Base-by-base conservation (phyloP, 371 early-diverging fungal genomes). In the Apophysomyces sp. region DNA sequence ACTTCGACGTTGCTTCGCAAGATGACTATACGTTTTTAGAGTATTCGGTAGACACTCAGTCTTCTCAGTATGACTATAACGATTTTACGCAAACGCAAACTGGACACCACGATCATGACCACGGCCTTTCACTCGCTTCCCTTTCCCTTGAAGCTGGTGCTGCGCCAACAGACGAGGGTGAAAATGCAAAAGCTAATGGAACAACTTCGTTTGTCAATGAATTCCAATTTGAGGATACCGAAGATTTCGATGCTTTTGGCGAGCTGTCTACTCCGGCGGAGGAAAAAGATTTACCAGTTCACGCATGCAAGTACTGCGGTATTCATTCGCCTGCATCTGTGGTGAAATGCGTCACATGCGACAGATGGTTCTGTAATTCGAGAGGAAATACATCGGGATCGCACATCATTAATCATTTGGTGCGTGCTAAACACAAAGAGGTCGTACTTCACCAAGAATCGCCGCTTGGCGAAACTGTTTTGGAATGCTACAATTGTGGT, bases 401-500 rank as follows among this genome's bases (percentile, higher is more conserved):
- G 3, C 99, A 99, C 70, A 97, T 98, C 61, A 88, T 99, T 61
- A 92, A 89, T 63, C 99, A 99, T 71, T 76, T 98, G 53, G 98
- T 98, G 24, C 86, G 90, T 54, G 92, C 97, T 9, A 91, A 92
- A 62, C 99, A 99, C 76, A 96, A 94, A 74, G 95, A 97, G 63
- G 96, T 98, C 6, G 81, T 84, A 61, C 83, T 98, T 36, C 98
- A 98, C 67, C 89, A 94, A 0, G 91, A 93, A 32, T 91, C 94
- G 4, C 91, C 94, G 21, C 85, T 98, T 4, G 98, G 97, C 11
- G 98, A 98, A 60, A 93, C 95, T 4, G 84, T 92, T 0, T 81
- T 98, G 60, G 97, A 98, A 73, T 99, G 99, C 76, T 98, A 95
- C 76, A 92, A 95, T 76, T 99, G 99, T 77, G 96, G 97, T 13